A percentile compares a stretch with the other conserved stretches of the same genome.
Evolutionary conservation across 106 monocot species (phyloP).

Genomic region (Dioscorea zingiberensis): DNA sequence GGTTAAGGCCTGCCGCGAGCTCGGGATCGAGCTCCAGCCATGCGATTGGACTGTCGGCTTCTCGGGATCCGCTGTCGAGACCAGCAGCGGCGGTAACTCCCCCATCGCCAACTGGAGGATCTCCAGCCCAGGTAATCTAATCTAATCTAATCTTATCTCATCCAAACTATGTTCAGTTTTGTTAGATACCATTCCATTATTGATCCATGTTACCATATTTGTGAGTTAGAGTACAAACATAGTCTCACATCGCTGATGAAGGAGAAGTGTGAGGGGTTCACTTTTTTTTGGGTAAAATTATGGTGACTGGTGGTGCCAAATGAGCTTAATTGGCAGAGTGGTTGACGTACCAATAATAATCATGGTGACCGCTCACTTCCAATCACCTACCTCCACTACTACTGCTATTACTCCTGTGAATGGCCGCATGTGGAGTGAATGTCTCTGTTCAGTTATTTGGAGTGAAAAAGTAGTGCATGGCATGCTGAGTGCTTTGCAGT

Average conservation of each 20-base stretch:
- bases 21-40: conserved; percentile 21
- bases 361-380: too few species aligned
- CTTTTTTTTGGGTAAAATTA: too few species aligned
- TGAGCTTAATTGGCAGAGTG: background rate
- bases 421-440: too few species aligned
- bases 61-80: conserved; percentile 9
- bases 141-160: background rate
- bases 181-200: background rate
- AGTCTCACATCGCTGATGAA: too few species aligned
- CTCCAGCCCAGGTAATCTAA: conserved; percentile 23
- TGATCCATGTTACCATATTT: too few species aligned
- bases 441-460: too few species aligned
- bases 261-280: too few species aligned
- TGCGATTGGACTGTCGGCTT: conserved; percentile 21
- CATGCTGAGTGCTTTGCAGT: too few species aligned
- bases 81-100: conserved; percentile 27
- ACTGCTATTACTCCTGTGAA: too few species aligned
- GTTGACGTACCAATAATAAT: background rate
- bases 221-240: too few species aligned
- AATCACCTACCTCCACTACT: too few species aligned
- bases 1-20: conserved; percentile 25
- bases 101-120: conserved; percentile 15
- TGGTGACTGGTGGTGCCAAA: background rate
- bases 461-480: too few species aligned
- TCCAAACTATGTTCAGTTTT: background rate